Conservation (phyloP, 2,329 filamentous ascomycete genomes). For the Lasiodiplodia sp. region DNA sequence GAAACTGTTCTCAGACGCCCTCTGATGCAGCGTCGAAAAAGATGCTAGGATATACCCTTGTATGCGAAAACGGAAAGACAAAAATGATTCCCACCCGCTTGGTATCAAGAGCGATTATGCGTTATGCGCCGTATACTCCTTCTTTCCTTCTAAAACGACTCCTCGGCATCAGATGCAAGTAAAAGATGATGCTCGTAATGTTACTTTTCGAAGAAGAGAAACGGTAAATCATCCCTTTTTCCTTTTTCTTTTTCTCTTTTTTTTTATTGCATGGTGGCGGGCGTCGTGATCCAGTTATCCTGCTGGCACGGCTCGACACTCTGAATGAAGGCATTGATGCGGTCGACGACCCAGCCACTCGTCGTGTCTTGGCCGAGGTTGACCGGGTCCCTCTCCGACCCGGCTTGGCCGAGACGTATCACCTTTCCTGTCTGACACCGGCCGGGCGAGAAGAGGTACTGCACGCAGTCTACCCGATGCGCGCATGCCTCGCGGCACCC, state of each 20-base stretch:
- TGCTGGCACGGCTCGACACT: conserved; percentile 36
- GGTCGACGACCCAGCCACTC: conserved; percentile 47
- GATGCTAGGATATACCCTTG: conserved; percentile 6
- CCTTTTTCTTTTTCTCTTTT: neutral
- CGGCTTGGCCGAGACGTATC: conserved; percentile 44
- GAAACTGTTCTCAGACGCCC: conserved; percentile 22
- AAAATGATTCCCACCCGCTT: neutral
- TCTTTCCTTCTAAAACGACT: conserved; percentile 9
- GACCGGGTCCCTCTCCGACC: conserved; percentile 35
- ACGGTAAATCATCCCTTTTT: neutral
- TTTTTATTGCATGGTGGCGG: neutral
- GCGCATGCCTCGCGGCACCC: conserved; percentile 46
- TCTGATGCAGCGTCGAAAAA: conserved; percentile 11
- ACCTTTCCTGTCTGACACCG: conserved; percentile 42
- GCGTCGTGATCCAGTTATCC: conserved; percentile 13
- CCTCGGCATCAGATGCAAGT: conserved; percentile 16
- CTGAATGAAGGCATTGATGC: conserved; percentile 44
- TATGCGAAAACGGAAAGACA: conserved; percentile 8
- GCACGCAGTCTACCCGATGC: conserved; percentile 42
- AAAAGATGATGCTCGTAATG: conserved; percentile 5
- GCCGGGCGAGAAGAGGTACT: conserved; percentile 45
- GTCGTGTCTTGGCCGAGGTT: conserved; percentile 33
- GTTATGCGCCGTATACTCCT: conserved; percentile 26
- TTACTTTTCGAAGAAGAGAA: neutral
- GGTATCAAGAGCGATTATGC: conserved; percentile 25